These are phyloP conservation scores for Lactarius vividus DNA, from an alignment of 768 basidiomycete species.

Conservation along the genomic window DNA sequence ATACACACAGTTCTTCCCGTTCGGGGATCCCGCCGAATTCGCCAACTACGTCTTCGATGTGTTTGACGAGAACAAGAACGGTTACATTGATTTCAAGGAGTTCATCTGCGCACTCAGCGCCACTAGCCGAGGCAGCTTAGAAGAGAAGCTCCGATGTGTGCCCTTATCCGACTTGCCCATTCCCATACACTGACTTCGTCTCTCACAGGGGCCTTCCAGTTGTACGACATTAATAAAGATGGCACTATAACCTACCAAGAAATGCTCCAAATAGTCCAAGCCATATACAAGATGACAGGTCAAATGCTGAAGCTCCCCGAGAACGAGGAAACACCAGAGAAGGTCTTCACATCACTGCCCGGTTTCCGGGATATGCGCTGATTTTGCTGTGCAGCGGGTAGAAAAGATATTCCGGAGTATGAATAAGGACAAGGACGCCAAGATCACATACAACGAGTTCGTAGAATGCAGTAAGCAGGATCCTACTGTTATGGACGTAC, in stretches of 20 bases:
- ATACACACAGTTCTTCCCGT: constrained; percentile 99
- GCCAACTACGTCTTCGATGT: constrained; percentile 99
- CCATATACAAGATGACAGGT: constrained; percentile 99
- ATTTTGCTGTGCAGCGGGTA: constrained; percentile 63
- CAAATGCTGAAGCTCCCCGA: constrained; percentile 98
- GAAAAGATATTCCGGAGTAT: constrained; percentile 98
- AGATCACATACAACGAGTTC: constrained; percentile 93
- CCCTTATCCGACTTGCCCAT: constrained; percentile 22
- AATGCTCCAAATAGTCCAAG: constrained; percentile 97
- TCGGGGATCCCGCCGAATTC: constrained; percentile 95
- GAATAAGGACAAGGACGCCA: constrained; percentile 94
- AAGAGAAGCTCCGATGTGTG: constrained; percentile 98
- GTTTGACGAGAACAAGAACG: constrained; percentile 92
- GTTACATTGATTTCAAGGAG: constrained; percentile 98
- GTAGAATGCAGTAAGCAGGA: constrained; percentile 98
- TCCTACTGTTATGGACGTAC: constrained; percentile 96
- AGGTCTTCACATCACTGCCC: constrained; percentile 47
- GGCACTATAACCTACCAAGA: constrained; percentile 98
- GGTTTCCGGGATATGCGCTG: constrained; percentile 5
- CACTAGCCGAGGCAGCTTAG: constrained; percentile 87
- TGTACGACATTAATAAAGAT: constrained; percentile 99
- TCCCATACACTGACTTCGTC: neutral
- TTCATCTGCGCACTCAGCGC: constrained; percentile 98
- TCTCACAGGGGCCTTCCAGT: constrained; percentile 92
- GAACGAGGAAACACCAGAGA: constrained; percentile 99